phyloP scores from a whole-genome alignment of 805 yeast species.

The Starmerella powellii region DNA sequence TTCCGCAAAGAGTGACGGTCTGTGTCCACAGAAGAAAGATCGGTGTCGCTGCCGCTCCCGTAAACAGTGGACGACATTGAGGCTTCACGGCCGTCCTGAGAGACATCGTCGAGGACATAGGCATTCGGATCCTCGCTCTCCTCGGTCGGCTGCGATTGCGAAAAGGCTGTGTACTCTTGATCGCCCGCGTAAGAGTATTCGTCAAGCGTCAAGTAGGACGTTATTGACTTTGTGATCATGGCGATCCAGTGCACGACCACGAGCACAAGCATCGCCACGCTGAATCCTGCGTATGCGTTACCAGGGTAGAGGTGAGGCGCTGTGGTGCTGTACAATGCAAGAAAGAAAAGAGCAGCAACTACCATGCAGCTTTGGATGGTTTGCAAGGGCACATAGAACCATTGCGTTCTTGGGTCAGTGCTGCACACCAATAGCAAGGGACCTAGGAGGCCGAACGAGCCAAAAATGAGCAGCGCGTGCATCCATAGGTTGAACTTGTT shows the following conservation, averaged over 20 bases:
- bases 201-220: slow-evolving; percentile 12
- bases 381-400: slow-evolving; percentile 41
- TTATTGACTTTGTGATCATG: slow-evolving; percentile 18
- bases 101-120: slow-evolving; percentile 6
- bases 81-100: slow-evolving; percentile 5
- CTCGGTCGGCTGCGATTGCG: neutral
- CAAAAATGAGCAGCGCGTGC: slow-evolving; percentile 40
- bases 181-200: slow-evolving; percentile 9
- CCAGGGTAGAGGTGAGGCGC: slow-evolving; percentile 63
- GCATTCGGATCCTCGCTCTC: slow-evolving; percentile 4
- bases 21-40: slow-evolving; percentile 12
- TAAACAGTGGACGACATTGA: slow-evolving; percentile 12
- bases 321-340: slow-evolving; percentile 45
- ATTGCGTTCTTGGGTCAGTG: slow-evolving; percentile 44
- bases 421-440: slow-evolving; percentile 60
- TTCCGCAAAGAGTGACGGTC: slow-evolving; percentile 3
- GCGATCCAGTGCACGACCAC: slow-evolving; percentile 42
- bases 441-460: slow-evolving; percentile 43
- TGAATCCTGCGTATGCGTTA: slow-evolving; percentile 59
- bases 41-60: slow-evolving; percentile 13
- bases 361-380: slow-evolving; percentile 37
- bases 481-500: slow-evolving; percentile 40
- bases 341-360: slow-evolving; percentile 41
- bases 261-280: slow-evolving; percentile 45
- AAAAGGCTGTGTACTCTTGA: slow-evolving; percentile 13